Percentiles rank a stretch among this genome's conserved stretches.
These are phyloP conservation scores for Bjerkandera adusta DNA, from an alignment of 1,284 basidiomycete species.

Conservation along the genomic window DNA sequence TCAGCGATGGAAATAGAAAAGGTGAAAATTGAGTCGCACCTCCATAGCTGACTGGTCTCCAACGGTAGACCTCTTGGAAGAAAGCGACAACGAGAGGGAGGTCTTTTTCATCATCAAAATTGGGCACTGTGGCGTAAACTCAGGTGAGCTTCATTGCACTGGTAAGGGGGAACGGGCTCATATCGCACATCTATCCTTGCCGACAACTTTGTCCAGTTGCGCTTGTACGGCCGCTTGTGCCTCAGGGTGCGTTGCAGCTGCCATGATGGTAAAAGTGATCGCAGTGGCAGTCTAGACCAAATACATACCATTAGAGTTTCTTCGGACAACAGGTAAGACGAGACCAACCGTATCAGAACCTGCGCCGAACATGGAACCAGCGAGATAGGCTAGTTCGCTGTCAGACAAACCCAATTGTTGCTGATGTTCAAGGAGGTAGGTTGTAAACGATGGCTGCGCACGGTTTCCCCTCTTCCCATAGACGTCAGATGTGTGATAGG, in stretches of 20 bases:
- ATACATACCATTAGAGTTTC: background rate
- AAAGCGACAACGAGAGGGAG: slow-evolving; percentile 61
- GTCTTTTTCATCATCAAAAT: slow-evolving; percentile 44
- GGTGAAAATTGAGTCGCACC: background rate
- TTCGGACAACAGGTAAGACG: background rate
- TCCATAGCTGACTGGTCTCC: slow-evolving; percentile 33
- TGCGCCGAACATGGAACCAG: slow-evolving; percentile 62
- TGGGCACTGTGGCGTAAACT: slow-evolving; percentile 38
- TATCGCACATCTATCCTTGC: slow-evolving; percentile 45
- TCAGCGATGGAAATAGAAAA: background rate
- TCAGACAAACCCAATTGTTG: slow-evolving; percentile 45
- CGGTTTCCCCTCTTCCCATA: slow-evolving; percentile 34
- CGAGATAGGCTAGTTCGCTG: slow-evolving; percentile 56
- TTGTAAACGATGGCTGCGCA: slow-evolving; percentile 44
- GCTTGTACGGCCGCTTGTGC: slow-evolving; percentile 53
- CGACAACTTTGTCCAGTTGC: slow-evolving; percentile 59
- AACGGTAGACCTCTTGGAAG: slow-evolving; percentile 57
- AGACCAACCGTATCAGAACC: slow-evolving; percentile 53
- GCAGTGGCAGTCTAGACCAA: slow-evolving; percentile 45
- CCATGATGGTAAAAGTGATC: slow-evolving; percentile 56
- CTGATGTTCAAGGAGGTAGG: slow-evolving; percentile 52
- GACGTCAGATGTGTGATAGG: too few relatives aligned
- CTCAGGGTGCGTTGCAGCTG: slow-evolving; percentile 59
- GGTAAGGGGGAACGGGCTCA: background rate
- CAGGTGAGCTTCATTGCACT: background rate